These are phyloP conservation scores for Psophocarpus tetragonolobus DNA, from an alignment of 306 rosid genomes.

Conservation along the genomic window DNA sequence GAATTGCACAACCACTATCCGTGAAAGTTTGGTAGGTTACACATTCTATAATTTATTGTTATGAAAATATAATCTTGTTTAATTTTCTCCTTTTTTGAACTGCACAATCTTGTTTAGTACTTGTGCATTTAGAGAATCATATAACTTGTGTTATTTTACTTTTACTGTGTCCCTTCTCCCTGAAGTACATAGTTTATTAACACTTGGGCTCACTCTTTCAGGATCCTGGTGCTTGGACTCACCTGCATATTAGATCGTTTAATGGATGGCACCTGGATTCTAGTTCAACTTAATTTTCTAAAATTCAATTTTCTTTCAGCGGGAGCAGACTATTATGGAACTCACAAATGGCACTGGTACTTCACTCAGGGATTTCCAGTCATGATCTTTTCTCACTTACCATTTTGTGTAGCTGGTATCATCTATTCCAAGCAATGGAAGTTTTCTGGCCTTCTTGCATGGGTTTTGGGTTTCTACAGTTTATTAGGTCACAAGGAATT, in stretches of 20 bases:
- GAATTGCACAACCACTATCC: not conserved
- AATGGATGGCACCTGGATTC: conserved; percentile 82
- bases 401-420: conserved; percentile 80
- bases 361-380: conserved; percentile 87
- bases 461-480: conserved; percentile 87
- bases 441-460: conserved; percentile 73
- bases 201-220: conserved; percentile 41
- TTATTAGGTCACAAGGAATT: conserved; percentile 93
- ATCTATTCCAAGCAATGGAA: conserved; percentile 77
- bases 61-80: not conserved
- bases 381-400: conserved; percentile 79
- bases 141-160: not conserved
- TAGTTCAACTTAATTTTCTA: conserved; percentile 88
- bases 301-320: conserved; percentile 91
- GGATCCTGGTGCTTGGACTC: conserved; percentile 74
- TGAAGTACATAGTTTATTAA: conserved; percentile 10
- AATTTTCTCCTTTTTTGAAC: no score
- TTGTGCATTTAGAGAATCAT: conserved; percentile 7
- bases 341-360: conserved; percentile 99
- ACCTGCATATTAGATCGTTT: conserved; percentile 68
- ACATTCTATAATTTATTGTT: not conserved
- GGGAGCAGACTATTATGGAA: conserved; percentile 97
- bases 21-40: conserved; percentile 10
- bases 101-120: not conserved
- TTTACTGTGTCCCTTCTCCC: conserved; percentile 1